Evolutionary conservation across 352 stramenopile species (phyloP), one percentile per base, ranked within the genome.

Genomic region (Phytophthora hibernalis): DNA sequence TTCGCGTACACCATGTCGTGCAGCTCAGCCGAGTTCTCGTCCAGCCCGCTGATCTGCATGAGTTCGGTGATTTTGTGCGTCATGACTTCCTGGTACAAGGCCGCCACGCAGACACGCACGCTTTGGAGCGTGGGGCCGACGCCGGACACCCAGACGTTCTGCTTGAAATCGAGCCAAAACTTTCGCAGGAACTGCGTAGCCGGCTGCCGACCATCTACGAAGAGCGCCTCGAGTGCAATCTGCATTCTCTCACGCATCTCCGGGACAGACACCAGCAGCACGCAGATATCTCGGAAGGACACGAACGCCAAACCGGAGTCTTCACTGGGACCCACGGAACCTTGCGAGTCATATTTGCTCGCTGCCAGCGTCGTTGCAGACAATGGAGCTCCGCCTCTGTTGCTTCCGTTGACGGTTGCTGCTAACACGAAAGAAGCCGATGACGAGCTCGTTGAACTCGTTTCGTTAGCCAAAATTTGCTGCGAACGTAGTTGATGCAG

Each of bases 101-200:
- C 53, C 11, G 73, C 72, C 1, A 84, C 63, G 37, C 76, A 84
- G 2, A 31, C 15, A 2, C 70, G 70, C 1, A 84, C 65, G 26
- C 67, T 71, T 1, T 75, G 66, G 0, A 84, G 56, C 1, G 67
- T 51, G 11, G 66, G 69, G 1, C 43, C 44, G 2, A 71, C 31
- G 5, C 62, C 65, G 0, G 58, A 65, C 1, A 73, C 44, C 63
- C 62, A 72, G 24, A 86, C 68, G 28, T 73, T 80, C 30, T 69
- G 65, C 42, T 80, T 81, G 35, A 87, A 76, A 37, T 87, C 81
- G 12, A 80, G 68, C 72, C 74, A 85, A 48, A 89, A 81, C 28
- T 70, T 76, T 49, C 68, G 76, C 22, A 86, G 50, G 42, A 79
- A 70, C 20, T 70, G 69, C 18, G 77, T 74, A 1, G 74, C 61